Conservation (phyloP, 2,329 filamentous ascomycete genomes). For the Aspergillus japonicus region DNA sequence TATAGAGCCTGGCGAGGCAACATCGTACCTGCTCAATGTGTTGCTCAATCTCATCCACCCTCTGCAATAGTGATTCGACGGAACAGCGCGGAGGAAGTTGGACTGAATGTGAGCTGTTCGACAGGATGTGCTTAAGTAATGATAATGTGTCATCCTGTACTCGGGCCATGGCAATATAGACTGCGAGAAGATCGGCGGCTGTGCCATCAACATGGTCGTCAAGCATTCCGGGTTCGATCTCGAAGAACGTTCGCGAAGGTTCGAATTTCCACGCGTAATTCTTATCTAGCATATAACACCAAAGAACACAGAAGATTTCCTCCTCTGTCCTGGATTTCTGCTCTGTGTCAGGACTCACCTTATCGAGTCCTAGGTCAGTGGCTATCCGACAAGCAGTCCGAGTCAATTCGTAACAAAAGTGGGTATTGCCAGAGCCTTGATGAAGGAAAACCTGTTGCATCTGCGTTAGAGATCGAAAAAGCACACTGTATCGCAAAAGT, state of each 20-base stretch:
- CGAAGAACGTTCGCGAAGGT: neutral
- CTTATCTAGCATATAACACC: slow-evolving; percentile 25
- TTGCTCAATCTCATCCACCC: too few species aligned
- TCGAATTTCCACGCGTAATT: slow-evolving; percentile 25
- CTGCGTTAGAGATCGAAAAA: too few species aligned
- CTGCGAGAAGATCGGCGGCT: slow-evolving; percentile 12
- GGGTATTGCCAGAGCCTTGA: slow-evolving; percentile 22
- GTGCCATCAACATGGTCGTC: neutral
- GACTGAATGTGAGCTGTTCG: too few species aligned
- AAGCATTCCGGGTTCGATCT: slow-evolving; percentile 5
- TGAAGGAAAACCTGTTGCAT: slow-evolving; percentile 18
- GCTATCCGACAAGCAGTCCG: slow-evolving; percentile 21
- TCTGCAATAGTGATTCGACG: too few species aligned
- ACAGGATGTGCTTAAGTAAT: neutral
- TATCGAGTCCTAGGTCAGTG: slow-evolving; percentile 18
- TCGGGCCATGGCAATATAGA: slow-evolving; percentile 21
- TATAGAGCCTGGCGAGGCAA: too few species aligned
- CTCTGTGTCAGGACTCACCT: neutral
- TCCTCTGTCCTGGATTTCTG: slow-evolving; percentile 12
- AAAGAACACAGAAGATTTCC: slow-evolving; percentile 23
- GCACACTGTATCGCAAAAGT: too few species aligned
- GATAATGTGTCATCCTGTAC: slow-evolving; percentile 21
- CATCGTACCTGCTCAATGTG: too few species aligned
- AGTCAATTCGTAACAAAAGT: slow-evolving; percentile 18
- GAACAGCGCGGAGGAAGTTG: too few species aligned